These are phyloP conservation scores for Dipteronia dyeriana DNA, from an alignment of 345 rosid species.

Conservation along the genomic window DNA sequence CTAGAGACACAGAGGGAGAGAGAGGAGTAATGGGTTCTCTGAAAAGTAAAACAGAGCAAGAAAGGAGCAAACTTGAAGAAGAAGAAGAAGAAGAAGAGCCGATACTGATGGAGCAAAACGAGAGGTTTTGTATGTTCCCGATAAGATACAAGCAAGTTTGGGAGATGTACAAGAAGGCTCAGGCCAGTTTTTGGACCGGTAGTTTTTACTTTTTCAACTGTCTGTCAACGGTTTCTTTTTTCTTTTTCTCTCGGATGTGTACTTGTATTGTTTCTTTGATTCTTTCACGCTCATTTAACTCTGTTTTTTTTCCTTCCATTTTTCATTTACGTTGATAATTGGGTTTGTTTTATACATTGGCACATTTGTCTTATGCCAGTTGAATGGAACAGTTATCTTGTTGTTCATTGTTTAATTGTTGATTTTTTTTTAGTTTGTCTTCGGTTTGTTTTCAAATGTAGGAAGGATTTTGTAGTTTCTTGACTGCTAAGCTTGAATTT, in stretches of 20 bases:
- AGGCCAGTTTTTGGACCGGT: slow-evolving; percentile 97
- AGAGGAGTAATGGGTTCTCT: slow-evolving; percentile 36
- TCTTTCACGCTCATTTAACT: background rate
- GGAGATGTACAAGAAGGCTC: slow-evolving; percentile 99
- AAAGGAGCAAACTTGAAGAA: slow-evolving; percentile 8
- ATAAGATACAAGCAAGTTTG: slow-evolving; percentile 64
- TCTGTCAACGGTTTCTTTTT: slow-evolving; percentile 1
- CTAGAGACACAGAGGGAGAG: background rate
- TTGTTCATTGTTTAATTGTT: background rate
- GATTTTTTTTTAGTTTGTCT: background rate
- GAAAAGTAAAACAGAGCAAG: slow-evolving; percentile 24
- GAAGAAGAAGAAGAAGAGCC: slow-evolving; percentile 64
- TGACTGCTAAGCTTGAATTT: background rate
- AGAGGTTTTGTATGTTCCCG: slow-evolving; percentile 95
- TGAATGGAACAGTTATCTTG: background rate
- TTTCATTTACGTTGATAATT: too few species aligned
- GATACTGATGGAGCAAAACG: slow-evolving; percentile 59
- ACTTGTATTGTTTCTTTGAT: background rate
- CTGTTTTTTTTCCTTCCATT: too few species aligned
- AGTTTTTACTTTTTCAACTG: background rate
- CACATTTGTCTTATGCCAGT: background rate
- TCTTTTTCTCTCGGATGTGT: background rate
- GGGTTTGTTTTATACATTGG: background rate
- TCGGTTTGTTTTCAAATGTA: background rate
- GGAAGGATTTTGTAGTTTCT: background rate